Percentiles rank a stretch among this genome's conserved stretches.
These are phyloP conservation scores for Isabelozyma rhagii DNA, from an alignment of 805 yeast genomes.

Conservation along the genomic window DNA sequence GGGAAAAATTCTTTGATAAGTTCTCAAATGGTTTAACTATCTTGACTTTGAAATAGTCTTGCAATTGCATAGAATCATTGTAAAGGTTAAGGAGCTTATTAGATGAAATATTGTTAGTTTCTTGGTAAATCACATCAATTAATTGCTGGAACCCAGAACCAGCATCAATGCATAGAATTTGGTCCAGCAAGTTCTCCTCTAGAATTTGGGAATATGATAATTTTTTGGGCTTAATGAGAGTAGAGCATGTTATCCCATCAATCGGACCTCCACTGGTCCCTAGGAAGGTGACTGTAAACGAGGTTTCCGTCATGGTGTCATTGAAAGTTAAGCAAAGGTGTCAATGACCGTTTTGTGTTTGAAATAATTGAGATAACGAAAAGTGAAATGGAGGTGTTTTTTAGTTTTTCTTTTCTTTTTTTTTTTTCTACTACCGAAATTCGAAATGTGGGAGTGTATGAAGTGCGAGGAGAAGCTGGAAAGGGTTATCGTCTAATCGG, in stretches of 20 bases:
- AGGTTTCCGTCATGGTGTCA: not conserved
- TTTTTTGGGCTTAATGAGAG: slow-evolving; percentile 56
- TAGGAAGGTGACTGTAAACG: slow-evolving; percentile 60
- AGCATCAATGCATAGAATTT: slow-evolving; percentile 67
- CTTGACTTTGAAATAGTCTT: slow-evolving; percentile 21
- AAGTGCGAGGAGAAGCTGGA: too few relatives aligned
- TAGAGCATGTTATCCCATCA: slow-evolving; percentile 66
- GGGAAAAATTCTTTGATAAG: slow-evolving; percentile 11
- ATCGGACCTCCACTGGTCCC: slow-evolving; percentile 88
- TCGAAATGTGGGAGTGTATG: too few relatives aligned
- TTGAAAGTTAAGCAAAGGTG: not conserved
- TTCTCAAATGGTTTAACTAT: slow-evolving; percentile 22
- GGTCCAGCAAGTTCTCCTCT: slow-evolving; percentile 18
- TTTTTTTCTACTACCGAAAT: not conserved
- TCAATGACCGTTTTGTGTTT: not conserved
- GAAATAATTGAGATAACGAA: not conserved
- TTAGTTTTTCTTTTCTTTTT: too few relatives aligned
- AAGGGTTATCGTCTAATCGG: too few relatives aligned
- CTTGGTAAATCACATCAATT: slow-evolving; percentile 36
- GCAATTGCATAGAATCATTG: slow-evolving; percentile 22
- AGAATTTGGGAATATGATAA: slow-evolving; percentile 39
- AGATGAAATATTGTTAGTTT: slow-evolving; percentile 5
- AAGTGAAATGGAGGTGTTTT: not conserved
- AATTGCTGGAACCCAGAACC: slow-evolving; percentile 69
- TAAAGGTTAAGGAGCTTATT: slow-evolving; percentile 23